Conservation (phyloP, 257 asterid genomes). For the Solanum corneliomulleri region DNA sequence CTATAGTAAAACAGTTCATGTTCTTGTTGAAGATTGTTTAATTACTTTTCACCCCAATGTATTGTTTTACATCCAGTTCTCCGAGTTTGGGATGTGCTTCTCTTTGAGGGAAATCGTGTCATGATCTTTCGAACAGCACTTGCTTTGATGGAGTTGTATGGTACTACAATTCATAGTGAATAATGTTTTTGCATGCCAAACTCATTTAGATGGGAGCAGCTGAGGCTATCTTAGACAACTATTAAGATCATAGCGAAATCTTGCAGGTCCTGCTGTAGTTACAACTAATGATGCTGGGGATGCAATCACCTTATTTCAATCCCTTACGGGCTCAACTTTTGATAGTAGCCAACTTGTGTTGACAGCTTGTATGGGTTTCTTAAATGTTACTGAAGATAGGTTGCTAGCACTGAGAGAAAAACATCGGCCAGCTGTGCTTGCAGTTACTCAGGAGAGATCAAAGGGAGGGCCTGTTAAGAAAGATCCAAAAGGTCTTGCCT, state of each 20-base stretch:
- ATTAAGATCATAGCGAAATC: background rate
- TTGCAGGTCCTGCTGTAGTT: slow-evolving; percentile 73
- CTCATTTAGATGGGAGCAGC: background rate
- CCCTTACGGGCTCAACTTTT: slow-evolving; percentile 75
- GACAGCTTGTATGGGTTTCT: slow-evolving; percentile 90
- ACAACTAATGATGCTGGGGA: slow-evolving; percentile 91
- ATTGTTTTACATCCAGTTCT: slow-evolving; percentile 37
- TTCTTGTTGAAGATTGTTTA: background rate
- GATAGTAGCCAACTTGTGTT: slow-evolving; percentile 95
- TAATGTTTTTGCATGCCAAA: background rate
- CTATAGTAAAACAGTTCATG: background rate
- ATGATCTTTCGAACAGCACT: slow-evolving; percentile 92
- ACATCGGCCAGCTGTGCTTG: slow-evolving; percentile 67
- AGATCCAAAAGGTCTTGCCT: slow-evolving; percentile 70
- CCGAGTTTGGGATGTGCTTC: slow-evolving; percentile 93
- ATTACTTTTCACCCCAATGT: background rate
- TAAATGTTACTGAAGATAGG: slow-evolving; percentile 55
- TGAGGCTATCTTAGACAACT: background rate
- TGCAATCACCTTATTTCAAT: slow-evolving; percentile 68
- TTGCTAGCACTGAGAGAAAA: slow-evolving; percentile 53
- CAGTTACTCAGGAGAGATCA: slow-evolving; percentile 51
- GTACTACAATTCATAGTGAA: slow-evolving; percentile 23
- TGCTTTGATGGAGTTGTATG: slow-evolving; percentile 88
- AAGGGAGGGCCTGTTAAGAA: slow-evolving; percentile 44
- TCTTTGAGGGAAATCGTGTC: slow-evolving; percentile 92